phyloP scores from a whole-genome alignment of 2,329 filamentous ascomycete genomes.

The Malbranchea cinnamomea region DNA sequence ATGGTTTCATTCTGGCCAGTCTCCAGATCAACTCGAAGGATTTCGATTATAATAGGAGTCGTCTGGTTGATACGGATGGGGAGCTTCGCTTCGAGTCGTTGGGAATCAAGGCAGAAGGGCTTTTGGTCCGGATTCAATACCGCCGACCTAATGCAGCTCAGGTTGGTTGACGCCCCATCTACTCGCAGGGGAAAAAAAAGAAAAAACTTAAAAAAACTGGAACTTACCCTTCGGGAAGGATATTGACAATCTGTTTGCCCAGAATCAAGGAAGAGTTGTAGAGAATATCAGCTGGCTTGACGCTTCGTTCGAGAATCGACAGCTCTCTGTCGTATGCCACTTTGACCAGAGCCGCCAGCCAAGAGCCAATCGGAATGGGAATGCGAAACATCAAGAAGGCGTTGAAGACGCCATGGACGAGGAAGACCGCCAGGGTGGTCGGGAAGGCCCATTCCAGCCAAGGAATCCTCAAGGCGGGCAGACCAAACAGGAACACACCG shows the following conservation, averaged over 20 bases:
- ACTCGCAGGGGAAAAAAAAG: constrained; percentile 1
- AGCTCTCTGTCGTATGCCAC: constrained; percentile 84
- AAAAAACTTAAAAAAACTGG: background rate
- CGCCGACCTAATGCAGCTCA: constrained; percentile 47
- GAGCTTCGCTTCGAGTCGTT: constrained; percentile 47
- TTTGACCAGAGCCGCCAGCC: constrained; percentile 58
- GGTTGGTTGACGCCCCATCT: too few species aligned
- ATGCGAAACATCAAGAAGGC: constrained; percentile 89
- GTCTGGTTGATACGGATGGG: constrained; percentile 93
- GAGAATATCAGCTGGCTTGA: constrained; percentile 74
- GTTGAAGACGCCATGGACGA: constrained; percentile 57
- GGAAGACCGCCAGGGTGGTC: constrained; percentile 55
- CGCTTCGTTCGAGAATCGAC: constrained; percentile 81
- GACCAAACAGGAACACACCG: constrained; percentile 68
- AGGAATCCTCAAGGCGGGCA: constrained; percentile 80
- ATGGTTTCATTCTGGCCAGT: constrained; percentile 68
- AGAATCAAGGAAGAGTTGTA: constrained; percentile 89
- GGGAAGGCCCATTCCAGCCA: constrained; percentile 86
- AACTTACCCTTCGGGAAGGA: constrained; percentile 72
- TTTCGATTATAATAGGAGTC: constrained; percentile 70
- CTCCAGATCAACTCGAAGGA: constrained; percentile 75
- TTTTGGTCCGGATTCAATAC: constrained; percentile 66
- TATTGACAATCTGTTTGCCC: constrained; percentile 94
- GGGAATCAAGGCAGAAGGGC: constrained; percentile 66
- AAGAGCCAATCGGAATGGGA: constrained; percentile 59